phyloP scores from a whole-genome alignment of 495 filamentous ascomycete species.

The Neurospora sublineolata region DNA sequence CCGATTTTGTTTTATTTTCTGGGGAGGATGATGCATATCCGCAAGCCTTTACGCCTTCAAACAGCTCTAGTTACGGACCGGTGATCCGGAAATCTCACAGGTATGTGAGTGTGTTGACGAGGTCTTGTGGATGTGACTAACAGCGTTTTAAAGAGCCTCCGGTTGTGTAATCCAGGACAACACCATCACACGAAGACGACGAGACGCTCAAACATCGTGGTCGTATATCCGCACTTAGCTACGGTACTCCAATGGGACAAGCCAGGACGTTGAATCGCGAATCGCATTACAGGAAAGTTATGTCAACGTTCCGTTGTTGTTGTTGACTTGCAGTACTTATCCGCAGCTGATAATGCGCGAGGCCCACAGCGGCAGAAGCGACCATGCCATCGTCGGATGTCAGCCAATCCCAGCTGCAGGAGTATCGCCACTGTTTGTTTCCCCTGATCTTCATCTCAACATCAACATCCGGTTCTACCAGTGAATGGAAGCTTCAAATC shows the following conservation, averaged over 20 bases:
- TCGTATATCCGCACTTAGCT: background rate
- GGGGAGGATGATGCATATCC: background rate
- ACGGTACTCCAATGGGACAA: background rate
- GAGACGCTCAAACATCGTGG: too few relatives aligned
- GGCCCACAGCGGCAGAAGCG: background rate
- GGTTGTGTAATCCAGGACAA: background rate
- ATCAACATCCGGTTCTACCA: too few relatives aligned
- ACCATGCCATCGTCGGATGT: background rate
- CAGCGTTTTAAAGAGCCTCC: background rate
- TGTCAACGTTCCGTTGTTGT: background rate
- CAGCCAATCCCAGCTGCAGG: background rate
- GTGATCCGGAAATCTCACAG: background rate
- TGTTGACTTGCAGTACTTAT: background rate
- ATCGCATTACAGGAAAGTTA: background rate
- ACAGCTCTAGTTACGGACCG: background rate
- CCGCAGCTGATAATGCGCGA: background rate
- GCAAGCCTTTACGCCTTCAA: too few relatives aligned
- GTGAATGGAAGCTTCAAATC: background rate
- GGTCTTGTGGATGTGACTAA: background rate
- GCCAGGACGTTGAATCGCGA: background rate
- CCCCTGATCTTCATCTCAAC: too few relatives aligned
- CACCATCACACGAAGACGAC: background rate
- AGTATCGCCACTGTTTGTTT: too few relatives aligned
- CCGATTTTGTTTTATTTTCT: background rate
- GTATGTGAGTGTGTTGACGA: background rate